Evolutionary conservation across 2,329 filamentous ascomycete genomes (phyloP).

Genomic region (Myriosclerotinia scirpicola): DNA sequence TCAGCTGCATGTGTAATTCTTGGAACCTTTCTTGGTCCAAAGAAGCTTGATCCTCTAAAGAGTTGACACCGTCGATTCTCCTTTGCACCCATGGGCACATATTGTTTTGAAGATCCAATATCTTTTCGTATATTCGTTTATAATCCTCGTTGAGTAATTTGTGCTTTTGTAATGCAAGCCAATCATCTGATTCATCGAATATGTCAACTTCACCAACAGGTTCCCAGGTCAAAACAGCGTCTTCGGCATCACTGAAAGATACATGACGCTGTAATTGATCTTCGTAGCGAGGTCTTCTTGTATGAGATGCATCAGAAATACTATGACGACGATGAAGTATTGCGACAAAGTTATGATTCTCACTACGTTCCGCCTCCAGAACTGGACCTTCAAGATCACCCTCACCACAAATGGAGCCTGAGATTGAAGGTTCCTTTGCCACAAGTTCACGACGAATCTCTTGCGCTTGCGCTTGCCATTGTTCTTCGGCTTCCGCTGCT

Average conservation of each 20-base stretch:
- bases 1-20: conserved; percentile 64
- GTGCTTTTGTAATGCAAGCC: conserved; percentile 41
- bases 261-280: conserved; percentile 68
- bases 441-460: conserved; percentile 48
- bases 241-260: conserved; percentile 74
- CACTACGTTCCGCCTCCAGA: conserved; percentile 48
- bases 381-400: conserved; percentile 57
- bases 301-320: conserved; percentile 44
- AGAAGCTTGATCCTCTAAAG: conserved; percentile 61
- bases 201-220: conserved; percentile 49
- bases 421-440: conserved; percentile 52
- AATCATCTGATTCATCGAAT: conserved; percentile 38
- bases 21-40: conserved; percentile 66
- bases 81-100: conserved; percentile 61
- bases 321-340: conserved; percentile 64
- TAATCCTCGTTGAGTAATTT: conserved; percentile 53
- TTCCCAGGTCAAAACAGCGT: conserved; percentile 69
- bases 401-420: conserved; percentile 60
- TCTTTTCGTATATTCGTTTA: conserved; percentile 52
- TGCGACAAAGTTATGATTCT: conserved; percentile 46
- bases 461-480: conserved; percentile 42
- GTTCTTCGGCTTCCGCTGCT: conserved; percentile 32
- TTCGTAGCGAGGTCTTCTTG: conserved; percentile 49
- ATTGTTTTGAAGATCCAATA: conserved; percentile 52
- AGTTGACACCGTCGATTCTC: conserved; percentile 56